Base-by-base conservation (phyloP, 768 basidiomycete species). In the Rhodocollybia butyracea region DNA sequence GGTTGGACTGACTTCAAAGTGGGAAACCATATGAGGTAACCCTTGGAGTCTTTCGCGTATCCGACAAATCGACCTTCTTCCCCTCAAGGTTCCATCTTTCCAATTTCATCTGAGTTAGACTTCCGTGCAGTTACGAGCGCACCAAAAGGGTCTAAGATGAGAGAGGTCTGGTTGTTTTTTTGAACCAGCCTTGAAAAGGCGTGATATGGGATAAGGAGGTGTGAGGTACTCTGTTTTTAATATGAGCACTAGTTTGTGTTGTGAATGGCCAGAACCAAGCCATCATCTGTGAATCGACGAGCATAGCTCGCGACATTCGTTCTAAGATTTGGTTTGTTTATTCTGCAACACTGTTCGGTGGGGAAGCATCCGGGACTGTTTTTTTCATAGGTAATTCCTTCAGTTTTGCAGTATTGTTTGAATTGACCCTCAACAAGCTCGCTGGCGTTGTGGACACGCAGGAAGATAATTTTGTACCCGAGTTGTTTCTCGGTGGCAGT, bases 271-370 rank as follows among this genome's bases (percentile, higher is more conserved):
- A 67, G 30, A 65, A 61, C 42, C 46, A 58, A 8, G 38, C 38
- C 0, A 61, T 46, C 3, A 67, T 32, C 10, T 56, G n/a, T 3
- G 21, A n/a, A 4, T 55, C 60, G 0, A 62, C 42, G 0, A 68
- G 60, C 56, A 68, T 60, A 0, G 67, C 61, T 60, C 50, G 0
- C n/a, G 52, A 54, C 31, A 57, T 57, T 2, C 54, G 36, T 17
- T 70, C 64, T 10, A 65, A 51, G 4, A 65, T 54, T 2, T 55
- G 56, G 48, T 69, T 70, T 1, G 54, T 43, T 1, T 54, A 58
- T 41, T 70, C 65, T 0, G 65, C 63, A 0, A 68, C 57, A 0
- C 69, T 66, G 17, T 70, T 70, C 26, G 67, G 67, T 15, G 60
- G 57, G 0, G 66, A 66, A 0, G 63, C 59, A 47, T 68, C 45